Evolutionary conservation across 768 basidiomycete genomes (phyloP), one percentile per base, ranked within the genome.

Genomic region (Chalciporus pseudorubinellus): DNA sequence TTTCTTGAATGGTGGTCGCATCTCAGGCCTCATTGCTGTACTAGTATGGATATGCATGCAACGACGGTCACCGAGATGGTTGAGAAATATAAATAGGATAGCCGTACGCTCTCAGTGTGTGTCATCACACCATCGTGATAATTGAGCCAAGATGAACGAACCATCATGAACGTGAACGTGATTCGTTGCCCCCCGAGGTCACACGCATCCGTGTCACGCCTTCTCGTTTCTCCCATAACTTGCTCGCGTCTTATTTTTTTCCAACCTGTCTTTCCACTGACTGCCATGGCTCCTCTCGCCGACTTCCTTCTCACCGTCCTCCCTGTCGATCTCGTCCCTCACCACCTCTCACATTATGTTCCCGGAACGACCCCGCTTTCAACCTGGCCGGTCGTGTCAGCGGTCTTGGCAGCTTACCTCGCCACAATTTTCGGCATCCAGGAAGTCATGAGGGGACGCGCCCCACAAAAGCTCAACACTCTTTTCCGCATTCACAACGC

Each of bases 401-500:
- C 79, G 26, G 73, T 87, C 13, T 80, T 99, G 56, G 79, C 71
- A 26, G 78, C 80, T 50, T 99, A 99, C 77, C 84, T 99, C 59
- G 84, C 81, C 71, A 74, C 87, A 75, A 85, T 99, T 65, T 98
- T 98, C 65, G 82, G 88, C 57, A 80, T 88, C 31, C 84, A 85
- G 66, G 84, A 82, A 59, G 67, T 89, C 62, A 97, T 98, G 95
- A 89, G 80, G 77, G 81, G 80, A 67, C 77, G 78, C 44, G 74
- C 80, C 61, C 78, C 93, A 9, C 77, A 79, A 61, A 87, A 84
- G 72, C 84, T 97, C 63, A 91, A 85, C 55, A 70, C 78, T 51
- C 78, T 92, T 50, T 98, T 98, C 75, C 91, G 92, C 72, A 64
- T 80, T 36, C 97, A 99, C 75, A 99, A 99, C 70, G 74, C 92